These are phyloP conservation scores for Fusarium poae DNA, from an alignment of 2,329 filamentous ascomycete genomes.

Conservation along the genomic window DNA sequence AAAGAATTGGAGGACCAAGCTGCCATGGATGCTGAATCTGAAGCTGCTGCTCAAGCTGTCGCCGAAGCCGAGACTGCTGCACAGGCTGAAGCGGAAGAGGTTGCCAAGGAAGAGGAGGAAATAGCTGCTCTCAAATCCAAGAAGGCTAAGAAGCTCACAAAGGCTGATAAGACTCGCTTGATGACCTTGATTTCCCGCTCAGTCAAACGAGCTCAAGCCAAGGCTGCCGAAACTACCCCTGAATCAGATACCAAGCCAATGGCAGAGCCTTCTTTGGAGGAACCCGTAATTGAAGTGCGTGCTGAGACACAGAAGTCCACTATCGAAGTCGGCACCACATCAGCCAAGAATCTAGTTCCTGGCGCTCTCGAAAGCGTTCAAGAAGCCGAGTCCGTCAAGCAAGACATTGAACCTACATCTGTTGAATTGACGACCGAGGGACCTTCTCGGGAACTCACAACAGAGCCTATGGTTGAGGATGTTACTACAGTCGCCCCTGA, in stretches of 20 bases:
- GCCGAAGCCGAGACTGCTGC: background rate
- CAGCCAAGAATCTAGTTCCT: slow-evolving; percentile 13
- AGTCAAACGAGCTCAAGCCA: slow-evolving; percentile 2
- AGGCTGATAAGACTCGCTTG: slow-evolving; percentile 6
- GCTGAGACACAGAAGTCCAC: background rate
- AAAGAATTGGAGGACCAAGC: background rate
- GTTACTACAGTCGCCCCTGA: slow-evolving; percentile 7
- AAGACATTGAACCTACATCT: background rate
- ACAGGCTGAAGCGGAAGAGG: background rate
- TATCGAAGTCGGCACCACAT: background rate
- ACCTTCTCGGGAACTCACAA: background rate
- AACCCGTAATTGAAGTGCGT: background rate
- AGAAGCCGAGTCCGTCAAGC: background rate
- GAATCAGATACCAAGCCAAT: background rate
- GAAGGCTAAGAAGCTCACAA: slow-evolving; percentile 9
- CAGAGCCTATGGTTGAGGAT: slow-evolving; percentile 12
- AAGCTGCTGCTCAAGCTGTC: background rate
- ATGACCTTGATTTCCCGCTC: slow-evolving; percentile 3
- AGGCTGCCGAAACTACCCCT: background rate
- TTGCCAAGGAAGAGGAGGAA: slow-evolving; percentile 5
- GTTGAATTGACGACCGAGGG: slow-evolving; percentile 8
- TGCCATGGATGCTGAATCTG: background rate
- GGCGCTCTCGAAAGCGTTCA: slow-evolving; percentile 2
- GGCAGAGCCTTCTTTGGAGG: slow-evolving; percentile 7
- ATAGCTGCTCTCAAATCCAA: slow-evolving; percentile 4